Evolutionary conservation across 176 grass and related monocot species (phyloP), one percentile per base, ranked within the genome.

Genomic region (Hsuehochloa calcarea): DNA sequence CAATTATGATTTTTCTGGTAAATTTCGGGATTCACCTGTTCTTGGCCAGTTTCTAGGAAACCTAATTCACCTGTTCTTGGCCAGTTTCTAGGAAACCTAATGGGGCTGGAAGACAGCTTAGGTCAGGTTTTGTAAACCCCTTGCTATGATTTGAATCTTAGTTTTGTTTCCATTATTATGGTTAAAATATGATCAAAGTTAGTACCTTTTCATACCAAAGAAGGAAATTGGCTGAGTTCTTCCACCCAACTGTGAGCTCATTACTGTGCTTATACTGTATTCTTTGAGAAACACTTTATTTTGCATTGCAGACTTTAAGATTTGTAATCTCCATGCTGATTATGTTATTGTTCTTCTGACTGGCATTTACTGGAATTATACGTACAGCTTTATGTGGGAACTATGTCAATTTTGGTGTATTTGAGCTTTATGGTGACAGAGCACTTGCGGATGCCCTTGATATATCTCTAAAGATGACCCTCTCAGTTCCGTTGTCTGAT

Each of bases 331-430:
- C 45, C 23, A 76, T 82, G 61, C 45, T 71, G n/a, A 78, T 77
- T 67, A 77, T 87, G 41, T 39, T 65, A 74, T 23, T 82, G 56
- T 65, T 55, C 35, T 85, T 87, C 50, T 89, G 23, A 86, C 5
- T 69, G 37, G 4, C 65, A 68, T 78, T 60, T 55, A 59, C 52
- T 87, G 67, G 50, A 44, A 85, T 5, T 82, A 10, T 44, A 82
- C 22, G 62, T 83, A 56, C 90, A 99, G 97, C 97, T 84, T 92
- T 99, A 82, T 87, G 93, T 54, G 93, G 97, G 41, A 99, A 94
- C 88, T 99, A 99, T 70, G 97, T 96, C 74, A 99, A 99, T 74
- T 99, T 96, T 68, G 97, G 97, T 68, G 97, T 99, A 65, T 99
- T 99, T 88, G 97, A 99, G 85, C 82, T 99, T 55, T 99, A 99